Evolutionary conservation across 441 rosid species (phyloP), one percentile per base, ranked within the genome.

Genomic region (Breynia disticha): DNA sequence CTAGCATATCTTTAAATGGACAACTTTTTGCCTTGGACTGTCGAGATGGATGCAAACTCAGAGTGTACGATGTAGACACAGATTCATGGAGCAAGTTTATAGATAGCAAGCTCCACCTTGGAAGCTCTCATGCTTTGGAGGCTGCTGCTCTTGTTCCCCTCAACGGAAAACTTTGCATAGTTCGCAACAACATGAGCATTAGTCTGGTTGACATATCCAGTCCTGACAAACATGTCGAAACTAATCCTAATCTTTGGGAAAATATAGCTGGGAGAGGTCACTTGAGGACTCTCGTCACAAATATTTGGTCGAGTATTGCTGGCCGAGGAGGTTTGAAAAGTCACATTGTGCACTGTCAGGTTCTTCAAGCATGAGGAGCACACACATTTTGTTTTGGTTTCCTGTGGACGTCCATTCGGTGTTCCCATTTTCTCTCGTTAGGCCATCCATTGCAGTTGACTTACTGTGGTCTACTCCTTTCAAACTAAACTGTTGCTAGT

Each of bases 61-160:
- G 85, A 72, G 80, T 79, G 45, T 89, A 76, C 50, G 95, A 89
- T 52, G 83, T 72, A 50, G 60, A 77, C 21, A 61, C 88, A 0
- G 88, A 79, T 70, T 76, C 97, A 5, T 89, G 97, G 97, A 82
- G 67, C 76, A 84, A 70, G 37, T 81, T 80, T 58, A 79, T 86
- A 50, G 97, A 89, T 61, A 89, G 97, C 66, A 89, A 82, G 76
- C 78, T 76, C 63, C 97, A 89, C 72, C 68, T 83, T 42, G 97
- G 97, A 67, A 82, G 67, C 61, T 89, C 95, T 1, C 77, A 69
- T 38, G 71, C 86, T 16, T 65, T 83, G 61, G 97, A 89, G 77
- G 97, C 97, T 64, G 97, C 95, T 10, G 93, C 93, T 47, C 80
- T 89, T 42, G 93, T 89, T 70, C 87, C 95, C 1, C 69, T 89